Conservation (phyloP, 1,139 yeast species). For the Candida gigantensis region DNA sequence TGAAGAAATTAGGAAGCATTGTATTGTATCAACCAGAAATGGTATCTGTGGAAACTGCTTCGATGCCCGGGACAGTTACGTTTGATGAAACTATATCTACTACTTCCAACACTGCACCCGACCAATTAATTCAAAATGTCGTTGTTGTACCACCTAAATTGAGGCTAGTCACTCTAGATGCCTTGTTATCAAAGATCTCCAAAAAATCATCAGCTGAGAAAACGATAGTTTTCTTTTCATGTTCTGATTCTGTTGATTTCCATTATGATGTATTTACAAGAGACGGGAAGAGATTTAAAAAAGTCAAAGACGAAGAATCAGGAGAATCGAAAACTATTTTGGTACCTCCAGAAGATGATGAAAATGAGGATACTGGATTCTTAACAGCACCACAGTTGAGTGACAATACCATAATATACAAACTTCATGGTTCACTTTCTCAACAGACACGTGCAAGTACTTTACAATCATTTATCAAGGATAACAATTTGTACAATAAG, state of each 20-base stretch:
- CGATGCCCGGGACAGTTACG: slow-evolving; percentile 35
- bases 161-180: slow-evolving; percentile 78
- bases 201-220: slow-evolving; percentile 35
- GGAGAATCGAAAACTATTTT: slow-evolving; percentile 21
- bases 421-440: slow-evolving; percentile 85
- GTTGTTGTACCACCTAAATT: slow-evolving; percentile 89
- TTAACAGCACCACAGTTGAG: slow-evolving; percentile 57
- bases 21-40: slow-evolving; percentile 72
- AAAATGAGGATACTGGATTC: slow-evolving; percentile 38
- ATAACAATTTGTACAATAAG: slow-evolving; percentile 44
- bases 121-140: slow-evolving; percentile 78
- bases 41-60: slow-evolving; percentile 42
- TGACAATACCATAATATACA: slow-evolving; percentile 56
- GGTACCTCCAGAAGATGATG: slow-evolving; percentile 21
- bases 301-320: slow-evolving; percentile 28
- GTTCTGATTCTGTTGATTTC: slow-evolving; percentile 93
- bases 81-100: slow-evolving; percentile 34
- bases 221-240: slow-evolving; percentile 84
- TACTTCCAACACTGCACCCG: slow-evolving; percentile 65
- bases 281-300: slow-evolving; percentile 45
- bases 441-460: slow-evolving; percentile 84
- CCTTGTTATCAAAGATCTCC: slow-evolving; percentile 55
- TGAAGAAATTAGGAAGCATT: slow-evolving; percentile 75
- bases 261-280: slow-evolving; percentile 76
- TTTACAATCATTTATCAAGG: slow-evolving; percentile 59